Percentiles rank a stretch among this genome's conserved stretches.
Evolutionary conservation across 2,329 filamentous ascomycete genomes (phyloP).

Genomic region (Aspergillus tubingensis): DNA sequence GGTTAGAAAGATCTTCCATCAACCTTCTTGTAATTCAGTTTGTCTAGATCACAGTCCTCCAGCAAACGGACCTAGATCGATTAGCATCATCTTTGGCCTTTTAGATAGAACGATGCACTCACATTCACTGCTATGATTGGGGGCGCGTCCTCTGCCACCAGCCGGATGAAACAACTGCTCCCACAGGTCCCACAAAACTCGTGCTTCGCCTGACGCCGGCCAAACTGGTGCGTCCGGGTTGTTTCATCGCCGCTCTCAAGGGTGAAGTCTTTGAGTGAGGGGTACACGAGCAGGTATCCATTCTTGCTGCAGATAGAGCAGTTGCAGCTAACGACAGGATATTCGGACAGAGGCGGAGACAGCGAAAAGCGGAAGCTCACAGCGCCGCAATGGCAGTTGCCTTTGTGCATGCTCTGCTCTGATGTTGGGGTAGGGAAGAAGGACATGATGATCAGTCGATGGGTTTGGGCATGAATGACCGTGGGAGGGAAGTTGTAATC

Average conservation of each 20-base stretch:
- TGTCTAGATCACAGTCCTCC: not conserved
- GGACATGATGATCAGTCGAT: not conserved
- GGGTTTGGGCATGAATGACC: no score
- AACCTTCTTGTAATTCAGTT: not conserved
- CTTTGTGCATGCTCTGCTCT: not conserved
- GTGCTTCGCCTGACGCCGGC: not conserved
- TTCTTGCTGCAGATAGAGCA: constrained; percentile 6
- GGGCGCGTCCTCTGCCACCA: not conserved
- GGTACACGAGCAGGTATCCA: constrained; percentile 2
- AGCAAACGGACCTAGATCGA: not conserved
- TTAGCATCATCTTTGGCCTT: not conserved
- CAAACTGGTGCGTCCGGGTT: not conserved
- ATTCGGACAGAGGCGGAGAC: not conserved
- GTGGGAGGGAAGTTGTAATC: no score
- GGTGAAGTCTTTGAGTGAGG: not conserved
- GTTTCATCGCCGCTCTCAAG: not conserved
- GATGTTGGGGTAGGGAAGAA: not conserved
- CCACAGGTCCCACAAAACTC: not conserved
- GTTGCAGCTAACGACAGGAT: not conserved
- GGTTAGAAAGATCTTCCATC: not conserved
- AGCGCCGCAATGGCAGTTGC: constrained; percentile 2
- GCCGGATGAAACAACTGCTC: not conserved
- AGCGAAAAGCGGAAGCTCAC: not conserved
- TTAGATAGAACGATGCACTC: not conserved
- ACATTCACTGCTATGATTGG: not conserved